Conservation (phyloP, 257 asterid species). For the Lavandula angustifolia region DNA sequence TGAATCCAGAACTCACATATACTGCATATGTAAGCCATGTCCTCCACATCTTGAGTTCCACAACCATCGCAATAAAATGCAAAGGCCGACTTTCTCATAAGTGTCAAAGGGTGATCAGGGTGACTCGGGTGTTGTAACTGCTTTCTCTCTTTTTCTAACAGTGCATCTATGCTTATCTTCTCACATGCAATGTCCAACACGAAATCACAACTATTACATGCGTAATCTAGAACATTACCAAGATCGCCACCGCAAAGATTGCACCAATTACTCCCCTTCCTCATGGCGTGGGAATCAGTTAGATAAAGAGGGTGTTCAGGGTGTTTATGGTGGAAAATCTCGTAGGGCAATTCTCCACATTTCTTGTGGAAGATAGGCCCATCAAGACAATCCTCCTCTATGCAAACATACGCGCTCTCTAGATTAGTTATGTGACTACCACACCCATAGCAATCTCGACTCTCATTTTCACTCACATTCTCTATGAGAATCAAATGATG, state of each 20-base stretch:
- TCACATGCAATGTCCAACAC: neutral
- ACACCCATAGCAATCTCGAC: slow-evolving; percentile 7
- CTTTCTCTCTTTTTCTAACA: neutral
- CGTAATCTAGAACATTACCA: neutral
- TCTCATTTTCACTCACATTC: too few relatives aligned
- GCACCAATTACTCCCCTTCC: neutral
- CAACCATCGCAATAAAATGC: neutral
- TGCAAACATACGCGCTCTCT: slow-evolving; percentile 16
- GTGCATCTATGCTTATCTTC: neutral
- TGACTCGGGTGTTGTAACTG: slow-evolving; percentile 3
- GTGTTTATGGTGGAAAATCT: neutral
- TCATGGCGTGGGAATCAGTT: neutral
- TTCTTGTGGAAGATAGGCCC: neutral
- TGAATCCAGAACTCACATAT: slow-evolving; percentile 1
- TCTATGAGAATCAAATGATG: neutral
- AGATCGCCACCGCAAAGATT: neutral
- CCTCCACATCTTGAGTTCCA: slow-evolving; percentile 11
- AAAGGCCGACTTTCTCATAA: neutral
- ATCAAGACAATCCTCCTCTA: neutral
- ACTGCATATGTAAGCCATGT: slow-evolving; percentile 20
- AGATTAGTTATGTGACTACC: neutral
- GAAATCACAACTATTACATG: neutral
- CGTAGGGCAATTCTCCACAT: slow-evolving; percentile 11
- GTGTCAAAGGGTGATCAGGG: slow-evolving; percentile 3
- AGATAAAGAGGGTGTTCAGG: neutral